Evolutionary conservation across 306 rosid species (phyloP).

Genomic region (Lathyrus aphaca): DNA sequence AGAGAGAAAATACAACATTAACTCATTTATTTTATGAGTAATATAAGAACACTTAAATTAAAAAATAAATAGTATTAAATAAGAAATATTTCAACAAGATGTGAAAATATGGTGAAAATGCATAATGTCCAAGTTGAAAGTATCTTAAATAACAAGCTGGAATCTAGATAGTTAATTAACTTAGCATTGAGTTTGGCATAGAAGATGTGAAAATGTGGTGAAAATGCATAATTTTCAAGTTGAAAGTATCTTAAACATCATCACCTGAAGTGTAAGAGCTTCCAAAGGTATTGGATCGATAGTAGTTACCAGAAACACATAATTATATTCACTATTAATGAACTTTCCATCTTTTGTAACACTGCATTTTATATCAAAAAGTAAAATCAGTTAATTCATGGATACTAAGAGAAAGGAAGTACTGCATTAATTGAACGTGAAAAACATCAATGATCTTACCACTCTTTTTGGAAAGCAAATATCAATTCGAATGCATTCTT

Average conservation of each 20-base stretch:
- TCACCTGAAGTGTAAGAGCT: constrained; percentile 94
- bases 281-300: constrained; percentile 82
- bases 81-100: too few relatives aligned
- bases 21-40: too few relatives aligned
- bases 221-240: constrained; percentile 7
- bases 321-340: constrained; percentile 80
- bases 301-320: constrained; percentile 91
- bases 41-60: too few relatives aligned
- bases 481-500: constrained; percentile 84
- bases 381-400: constrained; percentile 36
- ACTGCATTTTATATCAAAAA: constrained; percentile 59
- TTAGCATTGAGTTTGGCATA: too few relatives aligned
- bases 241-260: constrained; percentile 38
- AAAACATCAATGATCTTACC: constrained; percentile 48
- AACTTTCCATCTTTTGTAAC: constrained; percentile 69
- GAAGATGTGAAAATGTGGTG: too few relatives aligned
- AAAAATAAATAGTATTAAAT: too few relatives aligned
- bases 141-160: too few relatives aligned
- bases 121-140: too few relatives aligned
- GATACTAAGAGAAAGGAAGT: constrained; percentile 28
- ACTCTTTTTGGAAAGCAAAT: constrained; percentile 72
- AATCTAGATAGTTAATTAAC: too few relatives aligned
- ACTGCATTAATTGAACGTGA: constrained; percentile 19
- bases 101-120: too few relatives aligned
- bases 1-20: too few relatives aligned